phyloP scores from a whole-genome alignment of 352 stramenopile species.

The Phytophthora sp. region DNA sequence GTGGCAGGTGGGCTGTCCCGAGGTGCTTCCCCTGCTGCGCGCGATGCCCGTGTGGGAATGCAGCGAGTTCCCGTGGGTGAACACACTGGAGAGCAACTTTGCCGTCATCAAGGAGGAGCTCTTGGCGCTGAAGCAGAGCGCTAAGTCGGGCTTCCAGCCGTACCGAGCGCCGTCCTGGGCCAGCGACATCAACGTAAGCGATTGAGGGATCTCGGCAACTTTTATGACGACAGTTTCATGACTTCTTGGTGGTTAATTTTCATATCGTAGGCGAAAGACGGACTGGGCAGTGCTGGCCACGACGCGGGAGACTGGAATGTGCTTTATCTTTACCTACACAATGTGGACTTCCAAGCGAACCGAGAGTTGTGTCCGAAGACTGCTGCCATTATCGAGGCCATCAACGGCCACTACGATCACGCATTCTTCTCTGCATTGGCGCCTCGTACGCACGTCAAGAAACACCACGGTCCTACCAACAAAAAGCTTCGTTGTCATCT shows the following conservation, averaged over 20 bases:
- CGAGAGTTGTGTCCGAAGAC: conserved; percentile 72
- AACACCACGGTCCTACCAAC: conserved; percentile 91
- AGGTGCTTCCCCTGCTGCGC: conserved; percentile 60
- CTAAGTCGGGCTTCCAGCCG: conserved; percentile 65
- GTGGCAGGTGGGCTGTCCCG: conserved; percentile 75
- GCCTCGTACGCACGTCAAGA: conserved; percentile 76
- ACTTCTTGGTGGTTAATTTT: background rate
- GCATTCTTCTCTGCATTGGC: conserved; percentile 89
- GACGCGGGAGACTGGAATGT: conserved; percentile 89
- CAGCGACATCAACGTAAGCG: conserved; percentile 52
- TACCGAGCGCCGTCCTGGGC: conserved; percentile 81
- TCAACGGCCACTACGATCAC: conserved; percentile 77
- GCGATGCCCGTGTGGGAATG: conserved; percentile 60
- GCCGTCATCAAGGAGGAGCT: conserved; percentile 68
- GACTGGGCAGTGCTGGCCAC: conserved; percentile 76
- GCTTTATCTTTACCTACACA: conserved; percentile 89
- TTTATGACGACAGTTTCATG: background rate
- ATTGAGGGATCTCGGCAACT: background rate
- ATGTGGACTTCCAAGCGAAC: conserved; percentile 82
- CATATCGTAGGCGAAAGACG: conserved; percentile 57
- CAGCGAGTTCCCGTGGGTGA: conserved; percentile 51
- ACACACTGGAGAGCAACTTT: conserved; percentile 56
- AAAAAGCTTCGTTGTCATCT: conserved; percentile 92
- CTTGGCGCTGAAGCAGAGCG: conserved; percentile 46
- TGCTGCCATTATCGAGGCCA: conserved; percentile 57